A percentile compares a stretch with the other conserved stretches of the same genome.
Evolutionary conservation across 768 basidiomycete genomes (phyloP).

Genomic region (Lactifluus echinatus): DNA sequence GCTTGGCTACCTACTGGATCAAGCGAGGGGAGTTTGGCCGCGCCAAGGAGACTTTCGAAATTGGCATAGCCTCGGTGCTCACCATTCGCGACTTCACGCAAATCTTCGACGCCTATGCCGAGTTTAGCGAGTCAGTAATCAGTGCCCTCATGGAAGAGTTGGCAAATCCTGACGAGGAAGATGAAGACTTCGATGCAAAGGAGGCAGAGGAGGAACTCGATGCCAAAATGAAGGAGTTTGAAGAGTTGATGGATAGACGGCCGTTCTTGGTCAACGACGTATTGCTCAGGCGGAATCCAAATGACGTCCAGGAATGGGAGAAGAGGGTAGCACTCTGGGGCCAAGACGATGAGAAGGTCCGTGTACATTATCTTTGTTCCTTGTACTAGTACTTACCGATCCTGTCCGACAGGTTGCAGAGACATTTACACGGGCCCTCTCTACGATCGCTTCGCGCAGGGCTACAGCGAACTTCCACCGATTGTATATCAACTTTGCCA

Average conservation of each 20-base stretch:
- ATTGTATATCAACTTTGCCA: constrained; percentile 91
- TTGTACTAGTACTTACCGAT: neutral
- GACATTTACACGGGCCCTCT: constrained; percentile 85
- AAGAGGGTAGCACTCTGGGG: constrained; percentile 92
- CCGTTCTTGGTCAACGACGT: constrained; percentile 98
- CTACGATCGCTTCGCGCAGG: constrained; percentile 79
- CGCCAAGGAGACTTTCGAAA: constrained; percentile 81
- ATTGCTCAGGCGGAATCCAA: constrained; percentile 83
- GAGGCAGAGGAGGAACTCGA: constrained; percentile 83
- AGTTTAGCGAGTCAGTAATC: constrained; percentile 86
- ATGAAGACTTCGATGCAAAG: constrained; percentile 67
- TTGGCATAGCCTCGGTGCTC: constrained; percentile 73
- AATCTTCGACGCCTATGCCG: constrained; percentile 93
- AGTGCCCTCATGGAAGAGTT: constrained; percentile 82
- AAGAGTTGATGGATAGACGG: constrained; percentile 87
- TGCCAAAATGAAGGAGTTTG: constrained; percentile 82
- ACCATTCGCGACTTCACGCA: constrained; percentile 97
- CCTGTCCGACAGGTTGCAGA: constrained; percentile 61
- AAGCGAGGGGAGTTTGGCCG: constrained; percentile 93
- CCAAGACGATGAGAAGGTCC: constrained; percentile 86
- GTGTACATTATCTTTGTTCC: constrained; percentile 3
- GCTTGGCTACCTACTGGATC: constrained; percentile 96
- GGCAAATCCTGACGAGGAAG: constrained; percentile 66
- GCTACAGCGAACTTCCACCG: constrained; percentile 87
- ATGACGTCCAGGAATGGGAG: constrained; percentile 99